Conservation (phyloP, 2,329 filamentous ascomycete genomes). For the Atkinsonella hypoxylon region DNA sequence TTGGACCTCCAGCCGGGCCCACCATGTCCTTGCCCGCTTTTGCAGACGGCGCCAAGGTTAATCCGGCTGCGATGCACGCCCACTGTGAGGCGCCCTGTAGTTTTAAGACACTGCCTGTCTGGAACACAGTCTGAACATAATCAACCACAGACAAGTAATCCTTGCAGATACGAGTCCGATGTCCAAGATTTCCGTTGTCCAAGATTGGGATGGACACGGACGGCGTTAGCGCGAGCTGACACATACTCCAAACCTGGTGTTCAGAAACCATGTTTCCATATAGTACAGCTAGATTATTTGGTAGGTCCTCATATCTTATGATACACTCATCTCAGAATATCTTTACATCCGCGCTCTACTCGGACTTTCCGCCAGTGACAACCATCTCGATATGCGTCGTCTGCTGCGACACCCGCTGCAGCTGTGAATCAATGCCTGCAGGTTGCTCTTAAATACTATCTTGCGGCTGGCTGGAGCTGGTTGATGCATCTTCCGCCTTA, state of each 20-base stretch:
- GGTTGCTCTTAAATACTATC: constrained; percentile 1
- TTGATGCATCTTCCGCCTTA: neutral
- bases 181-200: neutral
- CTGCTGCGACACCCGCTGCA: constrained; percentile 8
- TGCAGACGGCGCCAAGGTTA: constrained; percentile 1
- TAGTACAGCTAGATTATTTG: neutral
- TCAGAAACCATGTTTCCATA: neutral
- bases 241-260: too few relatives aligned
- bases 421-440: constrained; percentile 11
- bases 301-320: neutral
- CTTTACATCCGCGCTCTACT: neutral
- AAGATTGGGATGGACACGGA: neutral
- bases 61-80: constrained; percentile 2
- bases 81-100: too few relatives aligned
- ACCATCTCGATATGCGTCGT: constrained; percentile 14
- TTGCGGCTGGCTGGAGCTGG: neutral
- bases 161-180: neutral
- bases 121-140: neutral
- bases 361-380: constrained; percentile 10
- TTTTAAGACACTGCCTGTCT: too few relatives aligned
- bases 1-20: neutral
- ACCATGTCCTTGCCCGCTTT: neutral
- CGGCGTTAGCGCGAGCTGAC: neutral
- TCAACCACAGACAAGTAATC: neutral
- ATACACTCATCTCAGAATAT: neutral